Base-by-base conservation (phyloP, 441 rosid species). In the Adansonia gregorii region DNA sequence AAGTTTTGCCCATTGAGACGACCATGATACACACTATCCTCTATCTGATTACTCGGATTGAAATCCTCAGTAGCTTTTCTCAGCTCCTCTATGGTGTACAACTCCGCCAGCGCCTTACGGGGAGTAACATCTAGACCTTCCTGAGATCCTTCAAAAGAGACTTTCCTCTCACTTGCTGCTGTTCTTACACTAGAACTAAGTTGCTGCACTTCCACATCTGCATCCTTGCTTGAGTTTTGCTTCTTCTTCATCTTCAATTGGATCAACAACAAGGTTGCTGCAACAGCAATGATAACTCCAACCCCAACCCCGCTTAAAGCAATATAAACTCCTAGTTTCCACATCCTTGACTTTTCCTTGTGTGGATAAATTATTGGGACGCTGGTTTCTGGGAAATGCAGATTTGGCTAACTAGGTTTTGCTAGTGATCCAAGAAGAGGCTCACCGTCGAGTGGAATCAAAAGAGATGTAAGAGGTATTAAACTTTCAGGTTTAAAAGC, bases 41-140 rank as follows among this genome's bases (percentile, higher is more conserved):
- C 90, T 11, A 95, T 90, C 70, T 86, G 92, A 81, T 90, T 93
- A 78, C 93, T 82, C 3, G 90, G 83, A 78, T 80, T 87, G 87
- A 95, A 95, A 76, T 84, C 90, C 74, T 93, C 97, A 2, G 98
- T 93, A 20, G 98, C 97, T 86, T 85, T 90, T 76, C 77, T 86
- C 41, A 95, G 86, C 71, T 91, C 99, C 39, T 90, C 93, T 2
- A 85, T 73, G 11, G 93, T 78, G 70, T 83, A 93, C 19, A 78
- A 79, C 84, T 95, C 96, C 46, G 92, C 8, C 54, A 81, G 78
- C 49, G 80, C 76, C 81, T 85, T 92, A 0, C 81, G 84, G 0
- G 92, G 92, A 0, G 90, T 85, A 8, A 89, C 83, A 45, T 88
- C 92, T 48, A 82, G 73, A 24, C 87, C 79, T 46, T 87, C 87